Base-by-base conservation (phyloP, 768 basidiomycete genomes). In the Leccinellum rugosiceps region DNA sequence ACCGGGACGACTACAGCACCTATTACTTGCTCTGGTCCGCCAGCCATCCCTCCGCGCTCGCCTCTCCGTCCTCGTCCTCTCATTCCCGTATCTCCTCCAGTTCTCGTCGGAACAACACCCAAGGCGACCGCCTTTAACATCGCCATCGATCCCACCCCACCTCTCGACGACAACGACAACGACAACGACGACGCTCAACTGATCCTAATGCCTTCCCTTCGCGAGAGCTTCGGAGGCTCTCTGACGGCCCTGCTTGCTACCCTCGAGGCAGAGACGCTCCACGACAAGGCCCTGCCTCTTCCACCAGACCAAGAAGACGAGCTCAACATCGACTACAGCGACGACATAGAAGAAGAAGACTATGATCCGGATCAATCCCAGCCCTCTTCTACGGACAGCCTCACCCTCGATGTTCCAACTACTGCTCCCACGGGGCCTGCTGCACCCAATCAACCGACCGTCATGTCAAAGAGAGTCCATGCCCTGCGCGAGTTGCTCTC, bases 401-500 rank as follows among this genome's bases (percentile, higher is more conserved):
- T 75, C 58, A 46, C 61, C 43, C 63, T 68, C 55, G 64, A 60
- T 28, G 13, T 41, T 1, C 57, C 61, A 25, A 31, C 57, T 11
- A 48, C 60, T 4, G 19, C 46, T 2, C 31, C 53, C 28, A 19
- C 60, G 7, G 46, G 50, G 14, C 56, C 64, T 38, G 44, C 58
- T 35, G 65, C 68, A 13, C 66, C 74, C n/a, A 65, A 72, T 21
- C 76, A 60, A 56, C 70, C 71, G 48, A 58, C 73, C 23, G 54
- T 65, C 58, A 71, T 84, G 65, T 80, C 86, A 26, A 92, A 92
- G 73, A 82, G 92, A 35, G 79, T 83, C 23, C 87, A 93, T 68
- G 90, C 90, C 9, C 75, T 93, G 21, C 81, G 83, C 51, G 92
- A 94, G 62, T 73, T 94, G 26, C 78, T 93, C 46, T 83, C 86